Percentiles rank a stretch among this genome's conserved stretches.
phyloP scores from a whole-genome alignment of 176 grass and related monocot species.

The Elymus sibiricus region DNA sequence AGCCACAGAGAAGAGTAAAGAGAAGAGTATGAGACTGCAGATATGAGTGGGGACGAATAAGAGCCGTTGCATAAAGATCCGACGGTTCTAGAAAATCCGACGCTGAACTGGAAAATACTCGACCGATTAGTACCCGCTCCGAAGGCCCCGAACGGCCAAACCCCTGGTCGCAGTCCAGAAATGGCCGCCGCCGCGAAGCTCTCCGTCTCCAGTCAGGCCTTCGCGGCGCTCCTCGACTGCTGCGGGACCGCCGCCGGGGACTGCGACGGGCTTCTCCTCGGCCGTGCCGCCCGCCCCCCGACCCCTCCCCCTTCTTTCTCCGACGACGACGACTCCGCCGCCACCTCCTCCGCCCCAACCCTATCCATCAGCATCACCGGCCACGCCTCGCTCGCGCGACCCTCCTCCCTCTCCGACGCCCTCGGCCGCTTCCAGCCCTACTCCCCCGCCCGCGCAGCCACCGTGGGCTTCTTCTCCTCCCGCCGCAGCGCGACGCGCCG shows the following conservation, averaged over 20 bases:
- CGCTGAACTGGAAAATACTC: too few species aligned
- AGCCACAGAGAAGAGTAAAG: too few species aligned
- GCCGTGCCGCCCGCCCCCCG: slow-evolving; percentile 21
- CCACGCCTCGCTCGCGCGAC: slow-evolving; percentile 8
- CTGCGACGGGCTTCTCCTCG: slow-evolving; percentile 41
- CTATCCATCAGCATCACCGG: slow-evolving; percentile 30
- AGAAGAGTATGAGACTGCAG: too few species aligned
- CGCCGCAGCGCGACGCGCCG: slow-evolving; percentile 35
- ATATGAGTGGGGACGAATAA: too few species aligned
- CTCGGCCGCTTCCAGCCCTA: slow-evolving; percentile 36
- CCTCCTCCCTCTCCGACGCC: slow-evolving; percentile 34
- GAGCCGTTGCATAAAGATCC: too few species aligned
- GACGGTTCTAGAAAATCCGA: too few species aligned
- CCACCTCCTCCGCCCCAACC: slow-evolving; percentile 22
- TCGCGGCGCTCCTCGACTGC: slow-evolving; percentile 38
- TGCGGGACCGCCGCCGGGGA: slow-evolving; percentile 33
- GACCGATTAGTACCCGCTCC: not conserved
- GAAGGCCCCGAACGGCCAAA: not conserved
- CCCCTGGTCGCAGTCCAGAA: not conserved
- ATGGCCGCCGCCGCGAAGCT: slow-evolving; percentile 37
- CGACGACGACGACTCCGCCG: slow-evolving; percentile 4
- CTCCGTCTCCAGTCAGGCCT: slow-evolving; percentile 38
- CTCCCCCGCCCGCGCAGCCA: not conserved
- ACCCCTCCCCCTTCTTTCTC: slow-evolving; percentile 14
- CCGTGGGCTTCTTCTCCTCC: slow-evolving; percentile 51